phyloP scores from a whole-genome alignment of 345 rosid species.

The Cardamine chenopodiifolia region DNA sequence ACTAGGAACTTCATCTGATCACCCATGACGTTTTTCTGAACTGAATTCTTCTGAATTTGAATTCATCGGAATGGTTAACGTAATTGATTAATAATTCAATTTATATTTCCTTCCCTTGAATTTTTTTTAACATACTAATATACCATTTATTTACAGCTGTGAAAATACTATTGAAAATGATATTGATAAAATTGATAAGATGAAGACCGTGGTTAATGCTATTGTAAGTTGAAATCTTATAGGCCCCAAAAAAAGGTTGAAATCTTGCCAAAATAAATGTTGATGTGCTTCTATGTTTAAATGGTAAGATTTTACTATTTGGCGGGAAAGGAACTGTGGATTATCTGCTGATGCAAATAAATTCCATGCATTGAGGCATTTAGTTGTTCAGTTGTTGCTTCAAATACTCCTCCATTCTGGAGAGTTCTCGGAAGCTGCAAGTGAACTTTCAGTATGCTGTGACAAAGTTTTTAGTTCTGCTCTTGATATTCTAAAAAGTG shows the following conservation, averaged over 20 bases:
- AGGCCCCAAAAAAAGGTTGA: no score
- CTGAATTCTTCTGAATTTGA: no score
- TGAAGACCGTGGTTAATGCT: no score
- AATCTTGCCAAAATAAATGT: neutral
- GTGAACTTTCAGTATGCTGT: constrained; percentile 84
- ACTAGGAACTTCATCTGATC: no score
- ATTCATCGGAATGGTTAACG: no score
- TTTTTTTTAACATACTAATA: no score
- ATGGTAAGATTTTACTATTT: constrained; percentile 23
- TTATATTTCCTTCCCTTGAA: no score
- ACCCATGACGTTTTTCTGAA: no score
- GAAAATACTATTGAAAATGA: no score
- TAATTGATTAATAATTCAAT: no score
- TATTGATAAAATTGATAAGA: no score
- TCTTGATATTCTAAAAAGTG: constrained; percentile 54
- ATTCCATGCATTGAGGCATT: constrained; percentile 69
- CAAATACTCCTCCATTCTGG: constrained; percentile 91
- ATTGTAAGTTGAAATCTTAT: constrained; percentile 26
- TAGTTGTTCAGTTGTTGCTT: constrained; percentile 81
- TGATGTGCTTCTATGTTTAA: constrained; percentile 25
- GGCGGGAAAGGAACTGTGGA: constrained; percentile 73
- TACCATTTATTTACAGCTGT: no score
- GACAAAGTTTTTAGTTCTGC: constrained; percentile 69
- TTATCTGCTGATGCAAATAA: constrained; percentile 50
- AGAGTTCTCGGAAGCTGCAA: constrained; percentile 74